Evolutionary conservation across 2,329 filamentous ascomycete genomes (phyloP).

Genomic region (Penicillium sp.): DNA sequence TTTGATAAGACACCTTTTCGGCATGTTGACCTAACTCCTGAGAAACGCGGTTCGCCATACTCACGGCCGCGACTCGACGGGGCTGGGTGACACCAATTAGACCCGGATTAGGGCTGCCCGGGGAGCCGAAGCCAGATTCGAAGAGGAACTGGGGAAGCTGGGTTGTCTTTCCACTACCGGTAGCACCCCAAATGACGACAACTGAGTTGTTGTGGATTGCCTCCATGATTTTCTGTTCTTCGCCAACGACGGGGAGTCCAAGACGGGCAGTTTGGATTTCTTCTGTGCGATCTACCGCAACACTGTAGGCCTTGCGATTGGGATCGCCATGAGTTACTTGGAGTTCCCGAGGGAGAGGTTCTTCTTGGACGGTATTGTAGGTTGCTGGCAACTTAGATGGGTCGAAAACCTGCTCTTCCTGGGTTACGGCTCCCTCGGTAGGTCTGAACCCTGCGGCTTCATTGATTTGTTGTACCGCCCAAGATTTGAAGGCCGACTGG

Average conservation of each 20-base stretch:
- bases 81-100: conserved; percentile 96
- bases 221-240: conserved; percentile 98
- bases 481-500: conserved; percentile 80
- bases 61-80: conserved; percentile 88
- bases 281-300: conserved; percentile 65
- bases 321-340: conserved; percentile 41
- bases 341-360: conserved; percentile 41
- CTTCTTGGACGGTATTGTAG: conserved; percentile 38
- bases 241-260: conserved; percentile 82
- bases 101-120: conserved; percentile 74
- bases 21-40: conserved; percentile 77
- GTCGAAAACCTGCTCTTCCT: conserved; percentile 33
- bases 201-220: conserved; percentile 88
- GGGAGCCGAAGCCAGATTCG: conserved; percentile 84
- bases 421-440: conserved; percentile 34
- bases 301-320: conserved; percentile 70
- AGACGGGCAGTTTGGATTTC: conserved; percentile 76
- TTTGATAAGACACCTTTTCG: conserved; percentile 83
- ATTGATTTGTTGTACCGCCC: conserved; percentile 85
- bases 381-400: conserved; percentile 34
- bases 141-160: conserved; percentile 95
- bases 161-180: conserved; percentile 95
- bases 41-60: conserved; percentile 89
- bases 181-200: conserved; percentile 89
- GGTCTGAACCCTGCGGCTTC: conserved; percentile 70